Evolutionary conservation across 257 asterid genomes (phyloP).

Genomic region (Przewalskia tangutica): DNA sequence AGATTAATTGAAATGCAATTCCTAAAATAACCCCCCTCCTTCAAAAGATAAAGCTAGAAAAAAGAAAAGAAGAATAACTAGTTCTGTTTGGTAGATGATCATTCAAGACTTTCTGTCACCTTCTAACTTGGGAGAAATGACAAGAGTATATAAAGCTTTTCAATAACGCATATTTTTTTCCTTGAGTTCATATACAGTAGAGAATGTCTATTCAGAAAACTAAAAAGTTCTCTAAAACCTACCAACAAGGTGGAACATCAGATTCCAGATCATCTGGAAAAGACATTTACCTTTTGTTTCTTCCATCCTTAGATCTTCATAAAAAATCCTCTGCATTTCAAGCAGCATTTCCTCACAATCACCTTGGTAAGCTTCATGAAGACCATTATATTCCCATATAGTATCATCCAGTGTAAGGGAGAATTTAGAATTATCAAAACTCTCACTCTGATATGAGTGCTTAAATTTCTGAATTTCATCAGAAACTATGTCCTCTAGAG

Average conservation of each 20-base stretch:
- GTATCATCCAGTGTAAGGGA: constrained; percentile 37
- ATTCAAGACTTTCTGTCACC: background rate
- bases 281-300: constrained; percentile 37
- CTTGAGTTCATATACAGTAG: background rate
- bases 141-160: background rate
- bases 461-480: constrained; percentile 65
- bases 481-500: constrained; percentile 63
- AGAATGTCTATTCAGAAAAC: background rate
- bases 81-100: background rate
- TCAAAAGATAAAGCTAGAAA: background rate
- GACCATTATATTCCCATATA: constrained; percentile 90
- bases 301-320: constrained; percentile 60
- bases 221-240: background rate
- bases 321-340: constrained; percentile 85
- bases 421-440: constrained; percentile 12
- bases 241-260: background rate
- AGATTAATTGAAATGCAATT: background rate
- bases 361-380: constrained; percentile 54
- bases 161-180: background rate
- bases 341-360: constrained; percentile 77
- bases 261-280: background rate
- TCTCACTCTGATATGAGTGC: constrained; percentile 26
- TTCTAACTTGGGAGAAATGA: background rate
- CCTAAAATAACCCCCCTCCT: background rate
- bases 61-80: background rate